Evolutionary conservation across 2,329 filamentous ascomycete species (phyloP).

Genomic region (Drechslerella dactyloides): DNA sequence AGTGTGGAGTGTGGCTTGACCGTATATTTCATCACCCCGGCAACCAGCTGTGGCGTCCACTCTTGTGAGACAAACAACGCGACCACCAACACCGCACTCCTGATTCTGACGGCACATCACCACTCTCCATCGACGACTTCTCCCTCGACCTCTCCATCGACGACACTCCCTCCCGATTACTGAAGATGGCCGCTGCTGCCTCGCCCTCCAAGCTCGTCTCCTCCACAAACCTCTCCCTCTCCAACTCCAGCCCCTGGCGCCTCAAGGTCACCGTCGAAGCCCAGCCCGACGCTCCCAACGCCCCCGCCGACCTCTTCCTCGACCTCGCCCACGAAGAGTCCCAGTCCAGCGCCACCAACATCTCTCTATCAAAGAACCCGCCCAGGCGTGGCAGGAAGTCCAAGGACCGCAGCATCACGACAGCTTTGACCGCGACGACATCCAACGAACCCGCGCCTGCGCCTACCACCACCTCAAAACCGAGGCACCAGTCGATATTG

Average conservation of each 20-base stretch:
- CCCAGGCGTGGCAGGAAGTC: conserved; percentile 14
- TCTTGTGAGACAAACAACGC: too few relatives aligned
- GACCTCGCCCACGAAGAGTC: conserved; percentile 42
- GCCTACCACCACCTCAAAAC: conserved; percentile 10
- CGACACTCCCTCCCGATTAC: background rate
- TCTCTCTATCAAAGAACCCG: background rate
- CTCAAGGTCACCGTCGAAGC: conserved; percentile 46
- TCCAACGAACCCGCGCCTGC: conserved; percentile 3
- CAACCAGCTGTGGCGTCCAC: too few relatives aligned
- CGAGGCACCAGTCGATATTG: conserved; percentile 13
- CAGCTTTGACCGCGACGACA: background rate
- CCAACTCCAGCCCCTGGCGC: conserved; percentile 47
- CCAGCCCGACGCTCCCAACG: conserved; percentile 34
- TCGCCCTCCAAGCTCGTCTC: conserved; percentile 38
- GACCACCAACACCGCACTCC: too few relatives aligned
- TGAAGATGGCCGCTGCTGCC: conserved; percentile 7
- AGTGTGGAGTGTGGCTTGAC: too few relatives aligned
- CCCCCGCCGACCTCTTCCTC: conserved; percentile 39
- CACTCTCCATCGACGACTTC: background rate
- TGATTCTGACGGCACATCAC: background rate
- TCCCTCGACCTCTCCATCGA: background rate
- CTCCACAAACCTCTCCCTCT: conserved; percentile 45
- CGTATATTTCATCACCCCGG: too few relatives aligned
- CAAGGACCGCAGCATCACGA: conserved; percentile 16
- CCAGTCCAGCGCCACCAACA: background rate